Percentiles rank a stretch among this genome's conserved stretches.
These are phyloP conservation scores for Naganishia onofrii DNA, from an alignment of 768 basidiomycete genomes.

Conservation along the genomic window DNA sequence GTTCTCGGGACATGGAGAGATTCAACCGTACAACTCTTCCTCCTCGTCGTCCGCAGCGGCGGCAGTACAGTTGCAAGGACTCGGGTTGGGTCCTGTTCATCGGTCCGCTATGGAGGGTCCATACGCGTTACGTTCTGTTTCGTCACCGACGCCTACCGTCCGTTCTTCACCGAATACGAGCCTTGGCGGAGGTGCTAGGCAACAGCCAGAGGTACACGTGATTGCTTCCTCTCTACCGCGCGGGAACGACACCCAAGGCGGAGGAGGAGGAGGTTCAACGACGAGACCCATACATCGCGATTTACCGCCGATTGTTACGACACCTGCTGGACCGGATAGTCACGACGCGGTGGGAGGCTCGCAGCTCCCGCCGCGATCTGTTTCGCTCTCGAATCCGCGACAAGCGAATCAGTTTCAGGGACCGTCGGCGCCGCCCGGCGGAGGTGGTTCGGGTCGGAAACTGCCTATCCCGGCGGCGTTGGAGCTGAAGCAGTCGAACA, in stretches of 20 bases:
- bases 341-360: not conserved
- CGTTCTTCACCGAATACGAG: not conserved
- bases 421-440: not conserved
- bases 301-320: slow-evolving; percentile 23
- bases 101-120: not conserved
- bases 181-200: not conserved
- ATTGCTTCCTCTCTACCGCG: not conserved
- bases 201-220: not conserved
- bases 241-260: not conserved
- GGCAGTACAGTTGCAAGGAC: not conserved
- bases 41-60: not conserved
- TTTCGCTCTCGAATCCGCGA: not conserved
- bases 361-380: not conserved
- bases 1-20: slow-evolving; percentile 15
- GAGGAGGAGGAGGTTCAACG: not conserved
- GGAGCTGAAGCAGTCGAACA: not conserved
- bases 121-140: not conserved
- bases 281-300: slow-evolving; percentile 11
- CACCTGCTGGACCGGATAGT: not conserved
- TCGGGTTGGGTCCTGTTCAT: slow-evolving; percentile 13
- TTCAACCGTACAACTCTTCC: not conserved
- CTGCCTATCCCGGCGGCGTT: not conserved
- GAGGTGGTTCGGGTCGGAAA: not conserved
- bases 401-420: not conserved
- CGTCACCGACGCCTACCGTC: not conserved